Conservation (phyloP, 768 basidiomycete species). For the Calocera cornea region DNA sequence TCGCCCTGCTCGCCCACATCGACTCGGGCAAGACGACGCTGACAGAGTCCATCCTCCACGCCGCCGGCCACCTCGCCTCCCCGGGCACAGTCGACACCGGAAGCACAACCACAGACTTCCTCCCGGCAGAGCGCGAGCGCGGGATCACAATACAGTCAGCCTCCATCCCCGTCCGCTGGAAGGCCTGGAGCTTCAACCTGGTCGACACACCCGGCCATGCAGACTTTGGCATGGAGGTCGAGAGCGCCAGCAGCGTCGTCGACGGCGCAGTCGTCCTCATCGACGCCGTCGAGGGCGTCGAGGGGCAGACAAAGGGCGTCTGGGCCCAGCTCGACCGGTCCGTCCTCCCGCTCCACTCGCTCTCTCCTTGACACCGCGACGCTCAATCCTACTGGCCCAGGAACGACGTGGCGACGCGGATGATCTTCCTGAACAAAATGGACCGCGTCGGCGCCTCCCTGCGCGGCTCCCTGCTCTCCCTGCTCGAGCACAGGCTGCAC, state of each 20-base stretch:
- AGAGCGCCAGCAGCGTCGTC: conserved; percentile 79
- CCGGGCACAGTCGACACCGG: conserved; percentile 81
- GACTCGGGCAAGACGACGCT: conserved; percentile 85
- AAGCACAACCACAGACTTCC: conserved; percentile 80
- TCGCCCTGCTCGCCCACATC: conserved; percentile 82
- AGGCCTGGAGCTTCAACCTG: conserved; percentile 70
- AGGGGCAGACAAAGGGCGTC: conserved; percentile 79
- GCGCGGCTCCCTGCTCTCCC: conserved; percentile 51
- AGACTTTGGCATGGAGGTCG: conserved; percentile 95
- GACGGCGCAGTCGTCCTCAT: conserved; percentile 81
- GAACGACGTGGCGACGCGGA: conserved; percentile 62
- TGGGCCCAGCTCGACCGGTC: conserved; percentile 80
- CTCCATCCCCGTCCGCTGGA: conserved; percentile 79
- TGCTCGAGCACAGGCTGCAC: conserved; percentile 63
- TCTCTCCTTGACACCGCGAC: too few relatives aligned
- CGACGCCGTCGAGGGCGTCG: conserved; percentile 84
- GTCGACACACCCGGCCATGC: conserved; percentile 88
- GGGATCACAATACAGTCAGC: conserved; percentile 90
- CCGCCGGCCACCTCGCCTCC: conserved; percentile 53
- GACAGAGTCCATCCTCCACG: conserved; percentile 73
- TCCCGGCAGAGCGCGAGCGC: conserved; percentile 77
- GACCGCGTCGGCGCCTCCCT: conserved; percentile 79
- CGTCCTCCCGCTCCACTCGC: too few relatives aligned
- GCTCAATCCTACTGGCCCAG: too few relatives aligned
- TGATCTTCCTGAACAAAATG: conserved; percentile 78